A percentile compares a stretch with the other conserved stretches of the same genome.
These are phyloP conservation scores for Amaranthus hypochondriacus DNA, from an alignment of 148 eudicot species.

Conservation along the genomic window DNA sequence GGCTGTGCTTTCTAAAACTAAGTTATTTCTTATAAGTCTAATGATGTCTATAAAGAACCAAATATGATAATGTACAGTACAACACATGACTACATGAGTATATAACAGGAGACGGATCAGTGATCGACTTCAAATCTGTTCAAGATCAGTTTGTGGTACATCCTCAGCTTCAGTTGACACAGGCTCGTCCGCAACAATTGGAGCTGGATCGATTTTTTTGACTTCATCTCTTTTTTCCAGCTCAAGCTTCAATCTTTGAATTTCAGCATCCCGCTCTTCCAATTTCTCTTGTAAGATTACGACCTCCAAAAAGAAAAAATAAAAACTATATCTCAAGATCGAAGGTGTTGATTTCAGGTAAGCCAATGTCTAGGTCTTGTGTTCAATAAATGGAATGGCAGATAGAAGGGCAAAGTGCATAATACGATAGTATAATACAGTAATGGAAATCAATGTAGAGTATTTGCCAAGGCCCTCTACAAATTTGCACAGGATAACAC, in stretches of 20 bases:
- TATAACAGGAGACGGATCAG: not conserved
- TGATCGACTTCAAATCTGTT: slow-evolving; percentile 11
- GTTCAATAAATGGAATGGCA: no score
- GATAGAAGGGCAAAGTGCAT: no score
- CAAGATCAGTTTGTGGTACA: slow-evolving; percentile 19
- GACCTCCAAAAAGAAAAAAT: slow-evolving; percentile 36
- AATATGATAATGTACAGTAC: slow-evolving; percentile 14
- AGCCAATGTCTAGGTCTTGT: no score
- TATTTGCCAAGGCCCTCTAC: no score
- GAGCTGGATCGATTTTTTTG: slow-evolving; percentile 32
- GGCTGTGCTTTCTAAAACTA: no score
- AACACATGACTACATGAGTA: not conserved
- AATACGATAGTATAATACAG: no score
- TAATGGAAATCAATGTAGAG: no score
- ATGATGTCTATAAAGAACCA: not conserved
- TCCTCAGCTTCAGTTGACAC: slow-evolving; percentile 21
- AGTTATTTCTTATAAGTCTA: not conserved
- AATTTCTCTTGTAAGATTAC: slow-evolving; percentile 69
- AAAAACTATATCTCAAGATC: not conserved
- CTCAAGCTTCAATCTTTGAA: slow-evolving; percentile 55
- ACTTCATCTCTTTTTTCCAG: slow-evolving; percentile 30
- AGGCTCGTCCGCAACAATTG: slow-evolving; percentile 33
- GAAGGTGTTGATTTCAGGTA: no score
- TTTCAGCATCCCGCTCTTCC: slow-evolving; percentile 68
- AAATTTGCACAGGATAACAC: no score